These are phyloP conservation scores for Pyricularia pennisetigena DNA, from an alignment of 2,329 filamentous ascomycete species.

Conservation along the genomic window DNA sequence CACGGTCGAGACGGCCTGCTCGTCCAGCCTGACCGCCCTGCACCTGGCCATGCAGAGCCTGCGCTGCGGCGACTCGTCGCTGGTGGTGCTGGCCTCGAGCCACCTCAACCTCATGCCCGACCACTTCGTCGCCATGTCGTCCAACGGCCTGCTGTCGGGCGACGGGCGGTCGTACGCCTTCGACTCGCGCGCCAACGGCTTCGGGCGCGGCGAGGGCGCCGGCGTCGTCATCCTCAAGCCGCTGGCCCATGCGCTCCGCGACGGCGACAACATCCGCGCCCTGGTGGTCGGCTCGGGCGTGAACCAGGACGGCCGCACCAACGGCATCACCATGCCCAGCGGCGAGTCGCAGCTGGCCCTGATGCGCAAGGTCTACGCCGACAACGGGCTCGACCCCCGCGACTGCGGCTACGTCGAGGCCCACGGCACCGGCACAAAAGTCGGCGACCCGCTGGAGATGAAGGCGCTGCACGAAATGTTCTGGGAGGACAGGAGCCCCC, in stretches of 20 bases:
- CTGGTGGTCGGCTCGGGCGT: conserved; percentile 7
- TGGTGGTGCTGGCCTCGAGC: conserved; percentile 6
- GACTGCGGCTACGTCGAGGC: conserved; percentile 23
- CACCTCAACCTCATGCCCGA: conserved; percentile 9
- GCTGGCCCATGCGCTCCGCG: conserved; percentile 23
- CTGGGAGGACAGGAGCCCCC: conserved; percentile 2
- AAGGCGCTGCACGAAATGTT: conserved; percentile 18
- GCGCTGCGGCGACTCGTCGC: conserved; percentile 7
- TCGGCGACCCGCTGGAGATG: conserved; percentile 27
- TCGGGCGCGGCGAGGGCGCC: conserved; percentile 34
- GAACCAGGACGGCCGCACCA: conserved; percentile 9
- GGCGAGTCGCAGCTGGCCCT: conserved; percentile 4
- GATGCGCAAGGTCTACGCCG: conserved; percentile 6
- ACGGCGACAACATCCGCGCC: conserved; percentile 9
- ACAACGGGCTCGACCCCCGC: conserved; percentile 5
- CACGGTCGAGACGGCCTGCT: conserved; percentile 12
- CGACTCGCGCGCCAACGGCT: conserved; percentile 31
- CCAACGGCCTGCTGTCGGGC: conserved; percentile 10
- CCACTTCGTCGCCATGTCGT: conserved; percentile 11
- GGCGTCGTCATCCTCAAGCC: conserved; percentile 26
- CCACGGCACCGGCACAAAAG: conserved; percentile 28
- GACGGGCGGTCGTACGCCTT: conserved; percentile 16
- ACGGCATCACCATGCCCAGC: conserved; percentile 8
- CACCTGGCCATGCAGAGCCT: conserved; percentile 10
- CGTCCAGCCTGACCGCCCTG: conserved; percentile 10